Percentiles rank a stretch among this genome's conserved stretches.
These are phyloP conservation scores for Aphanomyces euteiches DNA, from an alignment of 352 stramenopile species.

Conservation along the genomic window DNA sequence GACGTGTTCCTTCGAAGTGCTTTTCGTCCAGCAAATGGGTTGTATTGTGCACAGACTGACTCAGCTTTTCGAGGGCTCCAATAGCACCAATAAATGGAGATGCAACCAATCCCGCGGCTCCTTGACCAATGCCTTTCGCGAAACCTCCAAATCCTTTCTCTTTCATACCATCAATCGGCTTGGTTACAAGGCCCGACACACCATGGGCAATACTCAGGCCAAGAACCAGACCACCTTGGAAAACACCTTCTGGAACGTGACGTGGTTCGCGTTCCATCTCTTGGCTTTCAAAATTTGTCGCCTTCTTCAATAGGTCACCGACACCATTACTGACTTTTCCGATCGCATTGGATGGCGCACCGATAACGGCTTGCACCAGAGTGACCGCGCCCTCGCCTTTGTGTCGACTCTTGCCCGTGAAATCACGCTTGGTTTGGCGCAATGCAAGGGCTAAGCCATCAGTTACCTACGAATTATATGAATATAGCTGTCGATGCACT, in stretches of 20 bases:
- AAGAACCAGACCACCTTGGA: slow-evolving; percentile 72
- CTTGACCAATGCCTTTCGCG: slow-evolving; percentile 71
- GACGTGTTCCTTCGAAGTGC: slow-evolving; percentile 64
- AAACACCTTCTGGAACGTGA: slow-evolving; percentile 68
- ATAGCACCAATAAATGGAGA: slow-evolving; percentile 80
- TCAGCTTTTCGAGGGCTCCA: slow-evolving; percentile 78
- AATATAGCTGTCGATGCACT: too few relatives aligned
- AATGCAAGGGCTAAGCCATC: slow-evolving; percentile 76
- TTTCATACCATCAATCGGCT: slow-evolving; percentile 74
- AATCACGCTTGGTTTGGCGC: slow-evolving; percentile 76
- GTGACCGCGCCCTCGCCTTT: slow-evolving; percentile 81
- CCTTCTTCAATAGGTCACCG: slow-evolving; percentile 83
- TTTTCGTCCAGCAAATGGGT: slow-evolving; percentile 84
- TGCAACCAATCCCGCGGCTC: slow-evolving; percentile 70
- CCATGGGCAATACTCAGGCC: slow-evolving; percentile 74
- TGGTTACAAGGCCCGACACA: slow-evolving; percentile 73
- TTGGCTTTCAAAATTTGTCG: slow-evolving; percentile 74
- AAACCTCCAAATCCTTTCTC: slow-evolving; percentile 72
- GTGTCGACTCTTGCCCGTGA: slow-evolving; percentile 65
- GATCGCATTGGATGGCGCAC: slow-evolving; percentile 65
- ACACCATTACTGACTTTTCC: slow-evolving; percentile 83
- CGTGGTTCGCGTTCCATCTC: slow-evolving; percentile 62
- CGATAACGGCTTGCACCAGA: slow-evolving; percentile 75
- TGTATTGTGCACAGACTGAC: slow-evolving; percentile 79
- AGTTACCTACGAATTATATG: slow-evolving; percentile 42